phyloP scores from a whole-genome alignment of 2,329 filamentous ascomycete genomes.

The Colletotrichum sp. region DNA sequence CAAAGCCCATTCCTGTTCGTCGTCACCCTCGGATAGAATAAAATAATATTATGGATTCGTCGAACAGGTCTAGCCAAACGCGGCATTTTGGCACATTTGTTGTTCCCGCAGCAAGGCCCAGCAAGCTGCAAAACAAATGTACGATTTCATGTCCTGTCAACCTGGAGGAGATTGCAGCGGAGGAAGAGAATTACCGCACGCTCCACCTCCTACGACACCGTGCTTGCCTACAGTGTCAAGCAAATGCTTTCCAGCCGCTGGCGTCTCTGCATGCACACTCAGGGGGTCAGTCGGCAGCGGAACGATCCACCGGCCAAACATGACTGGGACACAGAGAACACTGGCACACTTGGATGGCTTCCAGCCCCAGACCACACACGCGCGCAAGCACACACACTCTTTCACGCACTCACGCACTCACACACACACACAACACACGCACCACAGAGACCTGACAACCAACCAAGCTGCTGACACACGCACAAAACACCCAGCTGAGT shows the following conservation, averaged over 20 bases:
- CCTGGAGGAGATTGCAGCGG: constrained; percentile 10
- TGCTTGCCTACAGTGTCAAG: background rate
- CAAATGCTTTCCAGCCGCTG: background rate
- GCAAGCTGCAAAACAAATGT: constrained; percentile 5
- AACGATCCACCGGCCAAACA: constrained; percentile 1
- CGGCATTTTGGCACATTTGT: constrained; percentile 9
- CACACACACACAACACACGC: background rate
- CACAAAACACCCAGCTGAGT: background rate
- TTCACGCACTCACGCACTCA: background rate
- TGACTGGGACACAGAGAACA: background rate
- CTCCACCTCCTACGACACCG: constrained; percentile 7
- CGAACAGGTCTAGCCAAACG: constrained; percentile 1
- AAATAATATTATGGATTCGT: background rate
- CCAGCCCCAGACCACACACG: background rate
- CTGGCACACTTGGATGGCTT: background rate
- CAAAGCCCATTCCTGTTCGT: background rate
- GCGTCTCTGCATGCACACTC: background rate
- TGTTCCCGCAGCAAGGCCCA: constrained; percentile 1
- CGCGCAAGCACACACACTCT: background rate
- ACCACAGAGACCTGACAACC: background rate
- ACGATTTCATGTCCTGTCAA: background rate
- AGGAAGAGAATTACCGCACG: constrained; percentile 16
- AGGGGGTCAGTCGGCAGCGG: background rate
- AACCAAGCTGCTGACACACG: background rate
- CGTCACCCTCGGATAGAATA: background rate